Evolutionary conservation across 169 alveolate genomes (phyloP).

Genomic region (Prorocentrum cordatum): DNA sequence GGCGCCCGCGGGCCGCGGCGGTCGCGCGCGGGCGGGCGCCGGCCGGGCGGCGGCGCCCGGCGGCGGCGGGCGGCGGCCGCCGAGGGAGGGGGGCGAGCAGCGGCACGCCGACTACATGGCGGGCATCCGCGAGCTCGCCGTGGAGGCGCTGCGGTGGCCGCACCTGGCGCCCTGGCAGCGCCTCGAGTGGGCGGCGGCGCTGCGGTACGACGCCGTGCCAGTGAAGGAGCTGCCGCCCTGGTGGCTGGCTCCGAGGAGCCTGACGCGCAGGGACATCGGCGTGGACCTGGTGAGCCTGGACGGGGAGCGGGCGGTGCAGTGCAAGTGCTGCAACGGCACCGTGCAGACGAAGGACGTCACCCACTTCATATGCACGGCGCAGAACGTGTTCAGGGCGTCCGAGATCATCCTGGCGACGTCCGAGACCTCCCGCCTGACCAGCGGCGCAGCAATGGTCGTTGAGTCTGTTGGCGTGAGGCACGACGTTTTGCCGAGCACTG

Average conservation of each 20-base stretch:
- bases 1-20: too few species aligned
- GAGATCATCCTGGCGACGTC: neutral
- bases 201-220: too few species aligned
- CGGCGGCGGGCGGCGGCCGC: too few species aligned
- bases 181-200: too few species aligned
- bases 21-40: too few species aligned
- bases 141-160: too few species aligned
- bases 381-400: conserved; percentile 1
- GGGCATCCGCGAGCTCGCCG: too few species aligned
- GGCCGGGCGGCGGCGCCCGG: too few species aligned
- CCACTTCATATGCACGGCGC: conserved; percentile 12
- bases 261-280: neutral
- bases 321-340: neutral
- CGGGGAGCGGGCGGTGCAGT: neutral
- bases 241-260: neutral
- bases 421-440: neutral
- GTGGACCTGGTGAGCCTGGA: conserved; percentile 35
- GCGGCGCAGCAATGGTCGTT: neutral
- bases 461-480: neutral
- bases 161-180: too few species aligned
- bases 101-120: too few species aligned
- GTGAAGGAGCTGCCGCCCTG: conserved; percentile 17
- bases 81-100: too few species aligned
- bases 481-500: neutral
- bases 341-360: neutral